Base-by-base conservation (phyloP, 2,329 filamentous ascomycete genomes). In the Apiospora phragmitis region DNA sequence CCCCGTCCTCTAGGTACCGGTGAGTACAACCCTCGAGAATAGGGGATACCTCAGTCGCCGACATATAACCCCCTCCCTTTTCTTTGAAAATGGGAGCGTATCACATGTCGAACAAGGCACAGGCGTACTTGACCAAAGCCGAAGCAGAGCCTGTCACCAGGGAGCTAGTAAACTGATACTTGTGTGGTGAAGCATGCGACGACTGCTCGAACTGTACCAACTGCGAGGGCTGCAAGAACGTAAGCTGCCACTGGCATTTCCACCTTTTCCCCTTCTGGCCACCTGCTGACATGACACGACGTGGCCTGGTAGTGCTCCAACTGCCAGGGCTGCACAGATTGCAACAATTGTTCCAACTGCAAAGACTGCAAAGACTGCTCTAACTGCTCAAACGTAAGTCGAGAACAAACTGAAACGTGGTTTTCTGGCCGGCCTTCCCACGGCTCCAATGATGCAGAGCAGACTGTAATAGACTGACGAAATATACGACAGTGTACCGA, bases 301-400 rank as follows among this genome's bases (percentile, higher is more conserved):
- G 32, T 11, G 9, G 29, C 24, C 21, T 21, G 9, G 21, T 21
- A 62, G 55, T 62, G 55, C 55, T 62, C 55, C 55, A 62, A 62
- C 29, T 62, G 55, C 55, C 32, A 38, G 1, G 21, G 18, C 32
- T 67, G 65, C 38, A 67, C 65, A 3, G 71, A 70, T 65, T 71
- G 70, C 29, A 47, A 9, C 26, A 51, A 74, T 38, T 72, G 70
- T 49, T 69, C 43, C 14, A 67, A 71, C 45, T 71, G 70, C 65
- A 62, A 5, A 18, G 67, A 71, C 21, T 71, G 70, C 70, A 67
- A 67, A 21, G 65, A 67, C 21, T 43, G 38, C n/a, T 8, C 12
- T 3, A 45, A 67, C 18, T 67, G 65, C 41, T 26, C 38, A 1
- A 67, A 67, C 18, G 65, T 67, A 24, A 45, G 55, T 62, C 1